Base-by-base conservation (phyloP, 495 filamentous ascomycete species). In the Penicillium waksmanii region DNA sequence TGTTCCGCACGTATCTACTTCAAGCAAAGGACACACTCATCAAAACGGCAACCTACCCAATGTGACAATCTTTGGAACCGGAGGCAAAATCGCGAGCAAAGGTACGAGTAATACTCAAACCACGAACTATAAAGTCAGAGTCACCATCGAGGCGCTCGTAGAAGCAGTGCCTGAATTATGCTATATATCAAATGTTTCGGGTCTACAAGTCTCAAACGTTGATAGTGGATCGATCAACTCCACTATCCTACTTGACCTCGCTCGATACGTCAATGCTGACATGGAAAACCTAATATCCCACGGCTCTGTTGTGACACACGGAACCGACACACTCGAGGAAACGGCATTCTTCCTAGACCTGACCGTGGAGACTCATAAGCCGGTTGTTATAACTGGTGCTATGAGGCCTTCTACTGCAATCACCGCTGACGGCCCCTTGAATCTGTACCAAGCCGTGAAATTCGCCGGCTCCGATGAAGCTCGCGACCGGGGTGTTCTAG, bases 151-250 rank as follows among this genome's bases (percentile, higher is more conserved):
- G 10, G 33, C 51, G 6, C n/a, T 53, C 38, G 34, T 53, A n/a
- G 33, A 38, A 5, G 51, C 51, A 18, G 51, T 53, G 34, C 51
- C 51, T 5, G 51, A 53, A 33, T 17, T 53, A 38, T 53, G 51
- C 51, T 3, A 53, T n/a, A 53, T 53, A 3, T 38, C 51, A 21
- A 53, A 53, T 25, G 34, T 53, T 7, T 40, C 51, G 5, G 51
- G 51, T 23, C 19, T 36, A 15, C 33, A 53, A 42, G 34, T 53
- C 5, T 53, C 51, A 17, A 53, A 53, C 19, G 51, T 53, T 13
- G 51, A 53, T 18, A 53, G 34, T 13, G 51, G 31, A 25, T 53
- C 51, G 42, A 36, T 53, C 51, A 53, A 53, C 33, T 38, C 31
- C 13, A 53, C 51, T 5, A 42, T 53, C 12, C 25, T 53, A 21